Base-by-base conservation (phyloP, 306 rosid genomes). In the Fragaria vesca region DNA sequence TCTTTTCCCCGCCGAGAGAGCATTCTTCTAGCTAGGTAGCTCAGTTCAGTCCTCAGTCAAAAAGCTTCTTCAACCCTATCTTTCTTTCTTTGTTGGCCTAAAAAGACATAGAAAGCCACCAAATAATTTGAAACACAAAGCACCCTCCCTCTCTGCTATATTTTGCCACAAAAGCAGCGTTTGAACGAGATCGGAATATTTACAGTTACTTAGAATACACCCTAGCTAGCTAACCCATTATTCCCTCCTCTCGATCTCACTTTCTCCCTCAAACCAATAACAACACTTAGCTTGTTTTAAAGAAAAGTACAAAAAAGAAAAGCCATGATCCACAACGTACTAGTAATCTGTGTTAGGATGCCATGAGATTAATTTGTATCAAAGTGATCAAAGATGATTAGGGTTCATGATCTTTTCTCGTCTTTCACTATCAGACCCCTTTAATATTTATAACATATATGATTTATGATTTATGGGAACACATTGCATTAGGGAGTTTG, bases 11-110 rank as follows among this genome's bases (percentile, higher is more conserved):
- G 75, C 2, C 69, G 12, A 76, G 81, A 21, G 72, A 74, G 77
- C 77, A 48, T 71, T 81, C 71, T 38, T 71, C 48, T 66, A 32
- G 40, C 43, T 63, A 5, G 38, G 36, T 46, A 32, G 83, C 83
- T 51, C 51, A 72, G 71, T 62, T 72, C 71, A 71, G 78, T 71
- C 81, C 83, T 83, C 85, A 84, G 99, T 96, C 98, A 96, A 96
- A 93, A 93, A 90, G 97, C 77, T 78, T 83, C 82, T 86, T 82
- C 82, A 75, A 89, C 75, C 66, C 82, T 77, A 88, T 78, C 71
- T 76, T 86, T 78, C 98, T 95, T 95, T 85, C 86, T 86, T 95
- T 85, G 87, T 86, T 91, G 91, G 97, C 98, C 96, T 93, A 90
- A 93, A 96, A 96, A 93, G 99, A 96, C 96, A 85, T 87, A 66